Percentiles rank a stretch among this genome's conserved stretches.
Conservation (phyloP, 2,329 filamentous ascomycete species). For the Sporothrix protearum region DNA sequence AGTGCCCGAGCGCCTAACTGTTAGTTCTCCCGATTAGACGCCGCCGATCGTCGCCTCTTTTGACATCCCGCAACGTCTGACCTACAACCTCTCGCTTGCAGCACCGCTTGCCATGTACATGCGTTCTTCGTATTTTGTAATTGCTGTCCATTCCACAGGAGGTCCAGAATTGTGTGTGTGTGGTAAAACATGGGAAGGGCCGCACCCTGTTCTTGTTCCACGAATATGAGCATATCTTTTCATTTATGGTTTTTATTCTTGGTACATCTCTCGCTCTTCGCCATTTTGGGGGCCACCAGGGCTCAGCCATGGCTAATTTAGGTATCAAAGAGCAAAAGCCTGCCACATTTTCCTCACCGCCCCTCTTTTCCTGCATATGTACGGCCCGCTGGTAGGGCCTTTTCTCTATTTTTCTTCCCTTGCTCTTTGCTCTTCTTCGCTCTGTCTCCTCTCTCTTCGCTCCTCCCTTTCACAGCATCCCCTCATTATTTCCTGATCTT, state of each 20-base stretch:
- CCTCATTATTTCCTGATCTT: not conserved
- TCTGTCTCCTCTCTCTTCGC: not conserved
- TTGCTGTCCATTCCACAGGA: not conserved
- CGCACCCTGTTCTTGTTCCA: not conserved
- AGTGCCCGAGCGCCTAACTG: conserved; percentile 9
- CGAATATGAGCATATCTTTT: not conserved
- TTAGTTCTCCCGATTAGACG: not conserved
- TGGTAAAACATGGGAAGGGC: not conserved
- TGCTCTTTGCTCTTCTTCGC: not conserved
- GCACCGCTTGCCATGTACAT: not conserved
- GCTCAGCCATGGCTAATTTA: conserved; percentile 13
- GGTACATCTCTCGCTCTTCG: not conserved
- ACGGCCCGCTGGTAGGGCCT: not conserved
- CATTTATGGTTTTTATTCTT: not conserved
- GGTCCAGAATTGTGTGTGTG: not conserved
- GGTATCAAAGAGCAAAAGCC: not conserved
- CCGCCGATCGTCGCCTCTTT: not conserved
- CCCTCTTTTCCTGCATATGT: not conserved
- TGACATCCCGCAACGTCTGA: no score
- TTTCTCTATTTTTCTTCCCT: not conserved
- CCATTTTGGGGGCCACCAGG: not conserved
- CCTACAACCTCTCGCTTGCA: not conserved
- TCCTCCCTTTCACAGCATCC: not conserved
- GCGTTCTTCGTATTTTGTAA: not conserved
- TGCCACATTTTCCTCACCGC: not conserved